phyloP scores from a whole-genome alignment of 2,329 filamentous ascomycete species.

The Clathrospora elynae region DNA sequence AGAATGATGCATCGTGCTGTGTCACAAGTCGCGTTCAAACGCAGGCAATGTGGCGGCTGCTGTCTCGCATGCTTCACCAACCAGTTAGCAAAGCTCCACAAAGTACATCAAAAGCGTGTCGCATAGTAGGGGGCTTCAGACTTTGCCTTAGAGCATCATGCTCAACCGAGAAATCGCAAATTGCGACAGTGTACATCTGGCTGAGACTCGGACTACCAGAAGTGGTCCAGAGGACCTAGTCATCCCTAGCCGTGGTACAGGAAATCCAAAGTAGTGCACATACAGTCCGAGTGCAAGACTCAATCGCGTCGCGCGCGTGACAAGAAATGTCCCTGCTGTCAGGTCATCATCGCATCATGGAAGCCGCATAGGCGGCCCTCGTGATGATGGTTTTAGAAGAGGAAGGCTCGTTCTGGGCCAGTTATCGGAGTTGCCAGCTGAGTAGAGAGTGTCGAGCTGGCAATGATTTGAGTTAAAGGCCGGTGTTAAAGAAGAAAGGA shows the following conservation, averaged over 20 bases:
- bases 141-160: constrained; percentile 45
- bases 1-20: too few species aligned
- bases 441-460: constrained; percentile 62
- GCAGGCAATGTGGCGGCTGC: neutral
- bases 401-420: constrained; percentile 70
- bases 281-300: constrained; percentile 25
- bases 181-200: constrained; percentile 42
- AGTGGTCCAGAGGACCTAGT: constrained; percentile 42
- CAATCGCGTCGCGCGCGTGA: constrained; percentile 34
- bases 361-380: constrained; percentile 66
- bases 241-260: constrained; percentile 32
- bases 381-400: constrained; percentile 84
- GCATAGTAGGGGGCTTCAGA: constrained; percentile 31
- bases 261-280: constrained; percentile 25
- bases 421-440: constrained; percentile 72
- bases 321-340: constrained; percentile 62
- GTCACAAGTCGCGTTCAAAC: too few species aligned
- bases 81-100: constrained; percentile 15
- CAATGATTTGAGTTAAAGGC: constrained; percentile 79
- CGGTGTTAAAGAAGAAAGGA: constrained; percentile 50
- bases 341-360: constrained; percentile 73
- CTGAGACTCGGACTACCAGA: constrained; percentile 49
- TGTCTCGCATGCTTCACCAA: too few species aligned
- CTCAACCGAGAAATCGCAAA: constrained; percentile 43
- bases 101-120: neutral